Percentiles rank a stretch among this genome's conserved stretches.
Evolutionary conservation across 306 rosid species (phyloP).

Genomic region (Prunus padus): DNA sequence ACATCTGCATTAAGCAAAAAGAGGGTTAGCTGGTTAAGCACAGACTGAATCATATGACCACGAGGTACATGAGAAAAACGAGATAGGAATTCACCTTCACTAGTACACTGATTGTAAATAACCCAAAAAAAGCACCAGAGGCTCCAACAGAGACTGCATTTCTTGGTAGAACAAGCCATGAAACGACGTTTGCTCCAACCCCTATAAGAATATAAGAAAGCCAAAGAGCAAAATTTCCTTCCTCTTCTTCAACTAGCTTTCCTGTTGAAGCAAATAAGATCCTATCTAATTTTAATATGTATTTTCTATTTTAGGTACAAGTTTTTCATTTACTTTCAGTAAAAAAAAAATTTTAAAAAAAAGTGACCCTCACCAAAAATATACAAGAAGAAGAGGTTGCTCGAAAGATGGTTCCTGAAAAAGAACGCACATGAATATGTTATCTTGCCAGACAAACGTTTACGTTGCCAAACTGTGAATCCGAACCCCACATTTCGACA

Average conservation of each 20-base stretch:
- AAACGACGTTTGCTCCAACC: slow-evolving; percentile 92
- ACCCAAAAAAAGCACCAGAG: slow-evolving; percentile 96
- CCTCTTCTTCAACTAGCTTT: slow-evolving; percentile 98
- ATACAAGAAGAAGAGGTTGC: slow-evolving; percentile 96
- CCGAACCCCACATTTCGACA: not conserved
- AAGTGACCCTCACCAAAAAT: slow-evolving; percentile 75
- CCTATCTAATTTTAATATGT: slow-evolving; percentile 8
- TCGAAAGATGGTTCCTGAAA: slow-evolving; percentile 94
- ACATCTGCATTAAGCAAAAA: slow-evolving; percentile 55
- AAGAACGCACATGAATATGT: slow-evolving; percentile 22
- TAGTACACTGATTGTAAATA: slow-evolving; percentile 85
- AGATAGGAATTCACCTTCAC: slow-evolving; percentile 61
- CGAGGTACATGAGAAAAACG: not conserved
- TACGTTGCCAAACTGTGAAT: not conserved
- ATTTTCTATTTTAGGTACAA: not conserved
- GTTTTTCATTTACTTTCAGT: not conserved
- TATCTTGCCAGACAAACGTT: not conserved
- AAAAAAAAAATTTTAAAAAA: slow-evolving; percentile 13
- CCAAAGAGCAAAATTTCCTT: slow-evolving; percentile 92
- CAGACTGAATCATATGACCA: not conserved
- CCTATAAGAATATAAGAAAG: slow-evolving; percentile 85
- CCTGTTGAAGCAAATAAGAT: slow-evolving; percentile 42
- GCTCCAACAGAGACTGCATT: slow-evolving; percentile 92
- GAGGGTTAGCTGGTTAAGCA: not conserved
- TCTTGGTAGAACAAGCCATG: slow-evolving; percentile 88